Percentiles rank a stretch among this genome's conserved stretches.
These are phyloP conservation scores for Ceratocystis cubensis DNA, from an alignment of 2,329 filamentous ascomycete species.

Conservation along the genomic window DNA sequence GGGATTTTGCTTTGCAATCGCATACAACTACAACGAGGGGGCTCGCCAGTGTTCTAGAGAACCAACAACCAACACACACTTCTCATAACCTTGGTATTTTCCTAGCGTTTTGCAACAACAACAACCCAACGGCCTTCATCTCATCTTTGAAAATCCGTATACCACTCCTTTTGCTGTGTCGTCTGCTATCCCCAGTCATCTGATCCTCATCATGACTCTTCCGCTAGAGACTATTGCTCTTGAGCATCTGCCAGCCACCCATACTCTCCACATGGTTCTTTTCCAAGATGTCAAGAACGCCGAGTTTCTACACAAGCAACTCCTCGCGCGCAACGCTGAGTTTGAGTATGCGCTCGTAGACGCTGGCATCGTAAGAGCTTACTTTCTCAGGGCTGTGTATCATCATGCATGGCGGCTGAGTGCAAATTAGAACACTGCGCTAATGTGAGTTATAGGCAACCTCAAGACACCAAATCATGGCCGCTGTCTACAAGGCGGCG, in stretches of 20 bases:
- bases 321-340: conserved; percentile 68
- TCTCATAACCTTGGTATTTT: no score
- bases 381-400: background rate
- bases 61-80: no score
- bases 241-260: conserved; percentile 57
- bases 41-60: no score
- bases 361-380: conserved; percentile 53
- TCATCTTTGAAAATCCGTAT: background rate
- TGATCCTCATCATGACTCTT: background rate
- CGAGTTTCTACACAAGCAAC: conserved; percentile 63
- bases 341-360: conserved; percentile 95
- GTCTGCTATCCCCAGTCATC: background rate
- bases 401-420: background rate
- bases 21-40: no score
- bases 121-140: background rate
- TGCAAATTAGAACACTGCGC: conserved; percentile 37
- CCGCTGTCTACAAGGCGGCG: conserved; percentile 66
- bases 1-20: no score
- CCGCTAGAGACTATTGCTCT: conserved; percentile 53
- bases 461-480: conserved; percentile 58
- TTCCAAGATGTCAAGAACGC: conserved; percentile 70
- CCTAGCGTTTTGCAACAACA: background rate
- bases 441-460: conserved; percentile 28
- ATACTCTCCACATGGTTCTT: conserved; percentile 59
- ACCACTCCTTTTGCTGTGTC: no score